Evolutionary conservation across 108 stramenopile species (phyloP), one percentile per base, ranked within the genome.

Genomic region (Discostella stelligeroides): DNA sequence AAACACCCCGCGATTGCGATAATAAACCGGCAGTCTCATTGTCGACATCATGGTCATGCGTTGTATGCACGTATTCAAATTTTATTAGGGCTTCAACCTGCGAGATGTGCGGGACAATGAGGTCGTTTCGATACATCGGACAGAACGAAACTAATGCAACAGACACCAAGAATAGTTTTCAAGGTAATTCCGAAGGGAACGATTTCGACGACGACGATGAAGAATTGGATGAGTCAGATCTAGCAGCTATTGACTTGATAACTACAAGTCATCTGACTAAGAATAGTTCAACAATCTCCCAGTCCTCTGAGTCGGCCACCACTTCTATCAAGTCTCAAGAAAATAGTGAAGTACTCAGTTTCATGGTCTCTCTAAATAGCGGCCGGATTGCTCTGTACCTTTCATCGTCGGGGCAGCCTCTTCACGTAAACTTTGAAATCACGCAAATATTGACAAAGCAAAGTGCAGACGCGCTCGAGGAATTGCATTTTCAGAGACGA

Each of bases 301-400:
- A n/a, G n/a, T n/a, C n/a, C n/a, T n/a, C n/a, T n/a, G n/a, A n/a
- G n/a, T n/a, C n/a, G n/a, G n/a, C n/a, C n/a, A n/a, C n/a, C n/a
- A n/a, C n/a, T n/a, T n/a, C n/a, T n/a, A n/a, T n/a, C n/a, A n/a
- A n/a, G n/a, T n/a, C n/a, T n/a, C n/a, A n/a, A n/a, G n/a, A n/a
- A n/a, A n/a, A n/a, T n/a, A n/a, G n/a, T 17, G 45, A 70, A 55
- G 17, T 77, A 27, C 59, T 88, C 14, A 63, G 77, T 27, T 89
- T 89, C 56, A 61, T 66, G 28, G 88, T 86, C 15, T 86, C 86
- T 13, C 78, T 66, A 38, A 89, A 89, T 63, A 86, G 80, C 54
- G 88, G 88, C 7, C 72, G 88, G 58, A 70, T 89, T 21, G 68
- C 86, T 0, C 59, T 89, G 25, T 78, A 86, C 60, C 63, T 46